Conservation (phyloP, 2,329 filamentous ascomycete genomes). For the Botrytis pseudocinerea region DNA sequence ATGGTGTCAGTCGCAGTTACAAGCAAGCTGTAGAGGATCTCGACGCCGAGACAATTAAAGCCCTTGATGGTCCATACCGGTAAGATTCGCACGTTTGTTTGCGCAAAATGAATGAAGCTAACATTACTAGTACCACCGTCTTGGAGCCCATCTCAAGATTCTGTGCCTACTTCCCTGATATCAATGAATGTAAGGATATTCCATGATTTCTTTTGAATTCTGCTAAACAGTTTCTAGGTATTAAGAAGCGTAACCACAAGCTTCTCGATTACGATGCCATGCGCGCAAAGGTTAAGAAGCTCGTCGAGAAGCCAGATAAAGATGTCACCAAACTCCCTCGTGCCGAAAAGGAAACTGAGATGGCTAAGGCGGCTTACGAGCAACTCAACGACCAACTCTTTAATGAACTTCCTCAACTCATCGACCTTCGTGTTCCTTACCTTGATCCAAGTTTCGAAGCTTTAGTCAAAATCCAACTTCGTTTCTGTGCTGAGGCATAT, state of each 20-base stretch:
- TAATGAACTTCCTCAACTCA: conserved; percentile 88
- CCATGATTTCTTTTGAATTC: background rate
- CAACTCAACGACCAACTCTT: conserved; percentile 96
- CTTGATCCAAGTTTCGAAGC: conserved; percentile 97
- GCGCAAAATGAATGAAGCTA: conserved; percentile 23
- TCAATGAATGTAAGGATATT: conserved; percentile 78
- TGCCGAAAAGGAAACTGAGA: conserved; percentile 93
- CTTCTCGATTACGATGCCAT: conserved; percentile 97
- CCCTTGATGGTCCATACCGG: conserved; percentile 92
- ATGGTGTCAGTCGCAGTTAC: conserved; percentile 94
- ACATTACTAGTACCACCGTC: conserved; percentile 70
- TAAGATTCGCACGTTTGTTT: conserved; percentile 41
- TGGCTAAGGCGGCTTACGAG: conserved; percentile 91
- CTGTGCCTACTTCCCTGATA: conserved; percentile 97
- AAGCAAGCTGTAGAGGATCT: conserved; percentile 98
- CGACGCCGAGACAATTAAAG: conserved; percentile 97
- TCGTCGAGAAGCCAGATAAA: conserved; percentile 98
- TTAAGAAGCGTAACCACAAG: conserved; percentile 98
- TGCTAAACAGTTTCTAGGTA: conserved; percentile 54
- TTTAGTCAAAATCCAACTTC: conserved; percentile 95
- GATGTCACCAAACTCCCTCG: conserved; percentile 94
- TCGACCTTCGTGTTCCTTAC: conserved; percentile 95
- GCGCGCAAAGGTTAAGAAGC: conserved; percentile 92
- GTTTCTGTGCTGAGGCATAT: conserved; percentile 98
- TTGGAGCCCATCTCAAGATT: conserved; percentile 94